A percentile compares a stretch with the other conserved stretches of the same genome.
Conservation (phyloP, 768 basidiomycete species). For the Gymnopilus junonius region DNA sequence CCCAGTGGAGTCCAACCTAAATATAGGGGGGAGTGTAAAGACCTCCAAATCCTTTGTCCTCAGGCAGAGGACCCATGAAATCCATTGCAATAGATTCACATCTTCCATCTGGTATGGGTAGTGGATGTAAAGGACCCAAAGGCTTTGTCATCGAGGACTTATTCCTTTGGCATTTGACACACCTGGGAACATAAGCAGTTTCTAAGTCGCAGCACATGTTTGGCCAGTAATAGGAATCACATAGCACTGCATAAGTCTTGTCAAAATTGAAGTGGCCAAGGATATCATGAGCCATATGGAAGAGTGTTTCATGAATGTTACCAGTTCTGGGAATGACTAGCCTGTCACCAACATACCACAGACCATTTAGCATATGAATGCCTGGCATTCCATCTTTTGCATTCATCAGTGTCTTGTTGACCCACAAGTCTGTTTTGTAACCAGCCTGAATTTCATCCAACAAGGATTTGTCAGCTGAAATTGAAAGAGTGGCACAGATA, state of each 20-base stretch:
- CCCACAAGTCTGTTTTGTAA: neutral
- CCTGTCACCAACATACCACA: constrained; percentile 26
- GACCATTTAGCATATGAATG: constrained; percentile 6
- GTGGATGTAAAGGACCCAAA: constrained; percentile 35
- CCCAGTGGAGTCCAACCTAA: too few species aligned
- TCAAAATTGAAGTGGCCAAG: constrained; percentile 40
- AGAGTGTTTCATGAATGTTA: constrained; percentile 26
- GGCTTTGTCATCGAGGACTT: constrained; percentile 33
- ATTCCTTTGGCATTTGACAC: constrained; percentile 39
- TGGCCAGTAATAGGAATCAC: constrained; percentile 35
- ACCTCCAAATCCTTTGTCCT: too few species aligned
- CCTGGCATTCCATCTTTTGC: neutral
- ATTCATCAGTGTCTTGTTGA: neutral
- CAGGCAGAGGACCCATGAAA: constrained; percentile 16
- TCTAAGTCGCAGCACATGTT: constrained; percentile 40
- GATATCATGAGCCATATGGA: constrained; percentile 31
- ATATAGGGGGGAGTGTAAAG: too few species aligned
- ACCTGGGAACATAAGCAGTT: constrained; percentile 35
- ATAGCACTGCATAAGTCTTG: constrained; percentile 31
- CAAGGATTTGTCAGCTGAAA: too few species aligned
- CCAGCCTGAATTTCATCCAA: neutral
- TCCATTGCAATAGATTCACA: constrained; percentile 11
- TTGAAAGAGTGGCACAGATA: too few species aligned
- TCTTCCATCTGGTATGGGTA: constrained; percentile 18
- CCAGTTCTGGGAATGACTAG: constrained; percentile 26